These are phyloP conservation scores for Pythium dissotocum DNA, from an alignment of 352 stramenopile species.

Conservation along the genomic window DNA sequence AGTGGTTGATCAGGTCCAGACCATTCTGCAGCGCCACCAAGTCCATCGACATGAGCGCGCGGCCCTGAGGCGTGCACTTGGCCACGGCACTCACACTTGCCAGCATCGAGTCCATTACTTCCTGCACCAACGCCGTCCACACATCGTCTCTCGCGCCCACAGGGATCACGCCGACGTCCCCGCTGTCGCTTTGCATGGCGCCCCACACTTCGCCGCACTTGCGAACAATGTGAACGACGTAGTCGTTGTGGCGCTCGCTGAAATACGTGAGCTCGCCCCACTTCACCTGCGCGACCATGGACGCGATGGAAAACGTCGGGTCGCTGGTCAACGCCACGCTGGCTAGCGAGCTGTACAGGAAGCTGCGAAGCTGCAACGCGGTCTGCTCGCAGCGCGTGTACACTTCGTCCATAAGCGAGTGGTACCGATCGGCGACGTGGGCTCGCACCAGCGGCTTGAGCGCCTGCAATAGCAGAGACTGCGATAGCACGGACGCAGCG, in stretches of 20 bases:
- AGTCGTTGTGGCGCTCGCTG: constrained; percentile 74
- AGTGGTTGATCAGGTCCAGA: constrained; percentile 80
- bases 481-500: constrained; percentile 59
- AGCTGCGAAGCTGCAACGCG: constrained; percentile 56
- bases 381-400: constrained; percentile 52
- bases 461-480: constrained; percentile 61
- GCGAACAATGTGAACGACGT: constrained; percentile 75
- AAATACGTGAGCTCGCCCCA: constrained; percentile 72
- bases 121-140: constrained; percentile 82
- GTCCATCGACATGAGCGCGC: constrained; percentile 97
- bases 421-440: constrained; percentile 65
- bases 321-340: constrained; percentile 40
- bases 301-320: constrained; percentile 39
- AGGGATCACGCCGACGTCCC: constrained; percentile 53
- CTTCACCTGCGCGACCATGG: constrained; percentile 42
- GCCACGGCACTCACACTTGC: constrained; percentile 89
- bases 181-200: constrained; percentile 61
- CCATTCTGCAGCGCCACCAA: constrained; percentile 89
- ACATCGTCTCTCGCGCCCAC: constrained; percentile 71
- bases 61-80: constrained; percentile 93
- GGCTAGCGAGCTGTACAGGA: constrained; percentile 63
- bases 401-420: constrained; percentile 69
- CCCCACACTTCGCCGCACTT: constrained; percentile 84
- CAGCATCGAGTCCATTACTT: constrained; percentile 89
- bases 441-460: constrained; percentile 66